Base-by-base conservation (phyloP, 352 stramenopile species). In the Phytopythium sindhum region DNA sequence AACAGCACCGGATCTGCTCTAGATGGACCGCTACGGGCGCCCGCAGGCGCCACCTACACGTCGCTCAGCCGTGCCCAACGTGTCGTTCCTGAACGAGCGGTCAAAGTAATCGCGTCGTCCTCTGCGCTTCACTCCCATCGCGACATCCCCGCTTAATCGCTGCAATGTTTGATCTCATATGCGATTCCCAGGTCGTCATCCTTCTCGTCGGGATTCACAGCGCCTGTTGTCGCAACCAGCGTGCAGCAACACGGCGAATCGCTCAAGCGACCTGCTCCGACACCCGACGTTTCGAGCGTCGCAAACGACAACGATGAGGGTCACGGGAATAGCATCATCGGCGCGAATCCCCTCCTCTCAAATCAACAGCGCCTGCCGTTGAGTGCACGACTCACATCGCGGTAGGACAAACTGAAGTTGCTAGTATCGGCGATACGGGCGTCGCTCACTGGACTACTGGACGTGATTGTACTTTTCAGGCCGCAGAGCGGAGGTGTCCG, bases 401-500 rank as follows among this genome's bases (percentile, higher is more conserved):
- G 47, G 47, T 53, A 53, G 24, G 24, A 6, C 12, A 3, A 7
- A 29, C 14, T 53, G 47, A 1, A 0, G 23, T 12, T 24, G 0
- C 11, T 4, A 17, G 21, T 51, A 23, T 17, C 11, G 44, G 1
- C 11, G 44, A 26, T 48, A 9, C 19, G 6, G 0, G 19, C 26
- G 42, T 47, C 29, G 21, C 23, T 63, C 42, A 37, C 12, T 51
- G 19, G 1, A n/a, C 4, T n/a, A n/a, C 42, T 61, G 48, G 41
- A 2, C 14, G 12, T 14, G 48, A 9, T 15, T 33, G 26, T 51
- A 26, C 0, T 52, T 10, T 2, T 37, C n/a, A 88, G 79, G 57
- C 76, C 80, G 23, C 80, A 87, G 52, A 88, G 81, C 39, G 77
- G 75, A 37, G 78, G 77, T 9, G 57, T 84, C 2, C 77, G 77